A percentile compares a stretch with the other conserved stretches of the same genome.
Evolutionary conservation across 495 filamentous ascomycete genomes (phyloP).

Genomic region (Endocarpon pusillum): DNA sequence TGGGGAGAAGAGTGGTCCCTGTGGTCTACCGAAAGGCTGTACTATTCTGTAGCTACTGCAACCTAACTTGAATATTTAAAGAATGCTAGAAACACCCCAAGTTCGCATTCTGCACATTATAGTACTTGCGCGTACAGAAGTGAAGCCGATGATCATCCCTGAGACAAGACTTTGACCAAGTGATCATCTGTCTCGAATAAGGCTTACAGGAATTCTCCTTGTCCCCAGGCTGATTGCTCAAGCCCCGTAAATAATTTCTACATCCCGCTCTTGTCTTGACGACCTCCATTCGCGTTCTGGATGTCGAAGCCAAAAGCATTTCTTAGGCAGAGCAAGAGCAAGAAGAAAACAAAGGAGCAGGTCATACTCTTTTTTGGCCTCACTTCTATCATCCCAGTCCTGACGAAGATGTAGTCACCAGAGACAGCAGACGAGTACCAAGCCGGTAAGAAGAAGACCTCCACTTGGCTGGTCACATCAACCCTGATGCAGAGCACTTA

Average conservation of each 20-base stretch:
- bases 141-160: too few species aligned
- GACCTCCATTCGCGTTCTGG: too few species aligned
- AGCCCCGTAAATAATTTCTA: too few species aligned
- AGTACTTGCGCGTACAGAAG: too few species aligned
- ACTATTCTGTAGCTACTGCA: constrained; percentile 41
- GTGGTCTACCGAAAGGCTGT: constrained; percentile 54
- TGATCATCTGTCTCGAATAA: too few species aligned
- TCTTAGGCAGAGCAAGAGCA: constrained; percentile 25
- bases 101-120: too few species aligned
- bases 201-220: too few species aligned
- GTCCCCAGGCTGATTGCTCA: too few species aligned
- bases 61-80: too few species aligned
- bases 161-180: too few species aligned
- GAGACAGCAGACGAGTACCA: constrained; percentile 45
- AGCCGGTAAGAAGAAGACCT: constrained; percentile 24
- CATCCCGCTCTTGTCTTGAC: too few species aligned
- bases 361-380: constrained; percentile 1
- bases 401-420: constrained; percentile 23
- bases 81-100: too few species aligned
- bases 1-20: constrained; percentile 39
- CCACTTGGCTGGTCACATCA: not conserved
- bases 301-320: constrained; percentile 40
- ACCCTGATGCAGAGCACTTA: constrained; percentile 4
- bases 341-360: constrained; percentile 27
- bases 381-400: not conserved